Conservation (phyloP, 345 rosid genomes). For the Pelargonium nanum region DNA sequence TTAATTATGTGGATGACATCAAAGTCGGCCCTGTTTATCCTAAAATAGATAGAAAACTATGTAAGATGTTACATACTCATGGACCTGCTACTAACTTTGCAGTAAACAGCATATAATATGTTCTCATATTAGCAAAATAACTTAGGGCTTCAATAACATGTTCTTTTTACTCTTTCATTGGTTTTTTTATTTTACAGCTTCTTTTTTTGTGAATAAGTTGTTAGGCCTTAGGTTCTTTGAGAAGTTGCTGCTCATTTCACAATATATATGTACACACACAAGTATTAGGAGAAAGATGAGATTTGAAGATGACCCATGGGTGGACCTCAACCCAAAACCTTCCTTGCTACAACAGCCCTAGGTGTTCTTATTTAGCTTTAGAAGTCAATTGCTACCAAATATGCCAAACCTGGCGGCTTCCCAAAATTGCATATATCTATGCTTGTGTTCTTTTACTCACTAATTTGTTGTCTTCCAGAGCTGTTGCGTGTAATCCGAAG, state of each 20-base stretch:
- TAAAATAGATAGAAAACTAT: not conserved
- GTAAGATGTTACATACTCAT: not conserved
- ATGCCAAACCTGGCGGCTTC: not conserved
- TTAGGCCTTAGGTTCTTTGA: not conserved
- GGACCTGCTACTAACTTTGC: not conserved
- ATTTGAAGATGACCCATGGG: not conserved
- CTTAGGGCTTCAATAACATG: not conserved
- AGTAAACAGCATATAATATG: not conserved
- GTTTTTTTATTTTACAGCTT: not conserved
- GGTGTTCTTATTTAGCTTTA: not conserved
- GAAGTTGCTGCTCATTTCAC: not conserved
- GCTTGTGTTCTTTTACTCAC: conserved; percentile 6
- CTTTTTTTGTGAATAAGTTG: not conserved
- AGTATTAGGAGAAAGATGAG: not conserved
- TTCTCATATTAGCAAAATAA: not conserved
- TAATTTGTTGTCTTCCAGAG: conserved; percentile 33
- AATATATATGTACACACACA: too few species aligned
- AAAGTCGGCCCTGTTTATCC: too few species aligned
- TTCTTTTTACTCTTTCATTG: not conserved
- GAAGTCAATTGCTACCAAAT: not conserved
- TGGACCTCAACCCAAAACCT: not conserved
- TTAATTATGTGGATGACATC: too few species aligned
- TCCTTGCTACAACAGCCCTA: not conserved
- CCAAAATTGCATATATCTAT: conserved; percentile 5
- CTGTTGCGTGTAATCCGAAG: conserved; percentile 62